Base-by-base conservation (phyloP, 495 filamentous ascomycete species). In the Penicillium desertorum region DNA sequence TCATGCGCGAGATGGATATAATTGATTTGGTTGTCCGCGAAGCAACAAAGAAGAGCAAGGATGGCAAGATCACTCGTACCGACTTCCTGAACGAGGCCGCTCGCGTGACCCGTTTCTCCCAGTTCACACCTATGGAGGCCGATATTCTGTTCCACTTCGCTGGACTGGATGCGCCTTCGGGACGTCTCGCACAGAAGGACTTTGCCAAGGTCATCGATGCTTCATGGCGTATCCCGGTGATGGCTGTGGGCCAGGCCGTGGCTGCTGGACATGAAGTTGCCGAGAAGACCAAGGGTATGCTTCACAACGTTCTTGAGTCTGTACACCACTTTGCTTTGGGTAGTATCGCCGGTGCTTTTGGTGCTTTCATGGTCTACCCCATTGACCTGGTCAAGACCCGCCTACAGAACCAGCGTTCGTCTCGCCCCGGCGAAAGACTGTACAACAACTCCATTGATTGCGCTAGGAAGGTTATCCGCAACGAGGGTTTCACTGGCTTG, bases 91-190 rank as follows among this genome's bases (percentile, higher is more conserved):
- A 96, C 74, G 92, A 96, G 73, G 94, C 94, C 19, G 86, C 93
- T 22, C 86, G 86, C 41, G 84, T 92, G 63, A 94, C 92, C 23
- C 85, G 95, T 20, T 98, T 96, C 75, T 91, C 91, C 5, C 80
- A 94, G 0, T 96, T 96, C 74, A 97, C 94, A 0, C 94, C 94
- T 1, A 96, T 98, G 93, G 94, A 98, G 71, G 94, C 95, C 3
- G 94, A 98, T 69, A 98, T 98, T 62, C 82, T 98, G 17, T 98
- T 98, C 80, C 94, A 98, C 72, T 98, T 98, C 64, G 94, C 94
- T 39, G 91, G 91, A 43, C 78, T 98, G 44, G 91, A 96, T 67
- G 87, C 91, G 57, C 88, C 91, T 0, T 89, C 91, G 0, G 95
- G 91, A 12, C 76, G 90, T 42, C 82, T 98, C n/a, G 81, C 87